Base-by-base conservation (phyloP, 345 rosid species). In the Gossypium ekmanianum region DNA sequence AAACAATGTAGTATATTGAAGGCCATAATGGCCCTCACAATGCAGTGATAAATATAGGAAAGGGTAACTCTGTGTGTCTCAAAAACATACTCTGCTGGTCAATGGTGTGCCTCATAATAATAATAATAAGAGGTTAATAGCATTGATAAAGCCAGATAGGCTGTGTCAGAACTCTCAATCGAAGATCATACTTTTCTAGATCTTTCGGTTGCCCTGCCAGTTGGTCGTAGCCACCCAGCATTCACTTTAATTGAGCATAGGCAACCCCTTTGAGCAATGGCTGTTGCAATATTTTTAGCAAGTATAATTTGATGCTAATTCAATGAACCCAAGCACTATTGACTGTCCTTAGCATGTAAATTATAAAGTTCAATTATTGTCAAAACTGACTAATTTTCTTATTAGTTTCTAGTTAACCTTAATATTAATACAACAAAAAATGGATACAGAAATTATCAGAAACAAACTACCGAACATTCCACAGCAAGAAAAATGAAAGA, bases 401-500 rank as follows among this genome's bases (percentile, higher is more conserved):
- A 27, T 66, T 72, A 63, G 6, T 55, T 48, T 18, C 48, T 6
- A 22, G 61, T 74, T 55, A 79, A 47, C 11, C 79, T 68, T 69
- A 51, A 43, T 68, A 74, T 27, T 17, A 74, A 61, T 45, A 34
- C 41, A 4, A 29, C 41, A 34, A 34, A 34, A 34, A 34, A 34
- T 34, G 47, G 51, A 48, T 76, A 77, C 81, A 71, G 47, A 66
- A 70, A 34, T 70, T 66, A 74, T 54, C 43, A 73, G 44, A 54
- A 70, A 22, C 68, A 84, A 77, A 79, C 76, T 74, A 79, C 85
- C 77, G 79, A 79, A 72, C 75, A 39, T 4, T 63, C 56, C 56
- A 74, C 73, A 61, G 64, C 72, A 50, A 55, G 65, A 56, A 71
- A 67, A 72, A 56, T 34, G 58, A 26, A 26, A 65, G 22, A 65